A percentile compares a stretch with the other conserved stretches of the same genome.
These are phyloP conservation scores for Groenewaldozyma tartarivorans DNA, from an alignment of 805 yeast species.

Conservation along the genomic window DNA sequence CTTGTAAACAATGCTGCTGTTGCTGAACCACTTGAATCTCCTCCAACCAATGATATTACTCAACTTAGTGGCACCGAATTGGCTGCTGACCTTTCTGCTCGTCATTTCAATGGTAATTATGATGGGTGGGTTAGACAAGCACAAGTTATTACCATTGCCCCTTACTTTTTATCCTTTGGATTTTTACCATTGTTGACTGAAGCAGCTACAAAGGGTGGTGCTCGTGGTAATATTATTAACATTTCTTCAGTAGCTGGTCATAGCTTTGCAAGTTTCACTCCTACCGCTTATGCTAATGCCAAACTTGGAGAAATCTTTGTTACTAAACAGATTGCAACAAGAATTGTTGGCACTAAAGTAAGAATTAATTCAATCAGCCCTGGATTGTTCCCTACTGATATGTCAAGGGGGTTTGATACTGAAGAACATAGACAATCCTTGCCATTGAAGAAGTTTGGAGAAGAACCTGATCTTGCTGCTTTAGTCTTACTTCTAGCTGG, in stretches of 20 bases:
- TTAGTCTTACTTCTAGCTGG: too few species aligned
- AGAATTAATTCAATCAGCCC: conserved; percentile 56
- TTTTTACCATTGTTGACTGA: conserved; percentile 11
- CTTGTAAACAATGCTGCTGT: conserved; percentile 30
- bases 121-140: conserved; percentile 9
- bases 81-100: conserved; percentile 8
- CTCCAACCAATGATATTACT: too few species aligned
- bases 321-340: conserved; percentile 44
- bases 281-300: conserved; percentile 50
- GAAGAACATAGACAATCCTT: too few species aligned
- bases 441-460: too few species aligned
- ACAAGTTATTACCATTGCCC: conserved; percentile 9
- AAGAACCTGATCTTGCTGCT: too few species aligned
- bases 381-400: conserved; percentile 51
- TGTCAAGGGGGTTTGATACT: too few species aligned
- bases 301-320: conserved; percentile 51
- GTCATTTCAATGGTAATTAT: conserved; percentile 6
- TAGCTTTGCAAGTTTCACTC: conserved; percentile 29
- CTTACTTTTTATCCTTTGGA: conserved; percentile 12
- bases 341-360: conserved; percentile 45
- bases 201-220: conserved; percentile 27
- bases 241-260: conserved; percentile 47
- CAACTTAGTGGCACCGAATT: too few species aligned
- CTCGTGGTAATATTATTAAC: conserved; percentile 44
- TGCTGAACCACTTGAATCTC: not conserved